A percentile compares a stretch with the other conserved stretches of the same genome.
Evolutionary conservation across 768 basidiomycete species (phyloP).

Genomic region (Kwoniella heveanensis): DNA sequence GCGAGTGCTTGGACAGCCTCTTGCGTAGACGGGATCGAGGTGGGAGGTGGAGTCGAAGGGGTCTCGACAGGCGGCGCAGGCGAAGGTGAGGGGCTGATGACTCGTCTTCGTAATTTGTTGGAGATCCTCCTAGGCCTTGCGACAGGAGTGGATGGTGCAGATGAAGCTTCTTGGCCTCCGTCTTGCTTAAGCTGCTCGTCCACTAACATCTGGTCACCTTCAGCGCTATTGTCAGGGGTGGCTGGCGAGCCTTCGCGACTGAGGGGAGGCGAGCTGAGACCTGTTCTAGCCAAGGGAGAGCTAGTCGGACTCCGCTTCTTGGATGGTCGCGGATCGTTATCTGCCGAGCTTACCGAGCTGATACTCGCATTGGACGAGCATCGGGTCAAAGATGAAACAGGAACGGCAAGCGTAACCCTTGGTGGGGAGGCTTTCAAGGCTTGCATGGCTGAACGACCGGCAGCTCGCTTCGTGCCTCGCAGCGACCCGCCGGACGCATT

Average conservation of each 20-base stretch:
- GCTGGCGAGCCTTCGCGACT: constrained; percentile 31
- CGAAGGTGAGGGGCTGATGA: constrained; percentile 15
- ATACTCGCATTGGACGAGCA: constrained; percentile 28
- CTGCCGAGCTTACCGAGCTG: constrained; percentile 18
- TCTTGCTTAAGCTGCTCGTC: constrained; percentile 1
- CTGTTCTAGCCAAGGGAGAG: constrained; percentile 14
- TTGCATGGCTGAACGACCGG: constrained; percentile 16
- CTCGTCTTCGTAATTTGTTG: constrained; percentile 12
- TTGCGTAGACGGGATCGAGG: constrained; percentile 5
- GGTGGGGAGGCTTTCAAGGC: constrained; percentile 17
- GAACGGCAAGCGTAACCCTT: constrained; percentile 11
- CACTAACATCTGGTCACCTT: not conserved
- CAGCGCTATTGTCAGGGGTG: not conserved
- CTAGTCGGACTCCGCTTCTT: constrained; percentile 26
- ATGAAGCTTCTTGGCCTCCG: not conserved
- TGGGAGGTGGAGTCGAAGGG: constrained; percentile 1
- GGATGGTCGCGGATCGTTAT: constrained; percentile 32
- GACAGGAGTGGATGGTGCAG: constrained; percentile 8
- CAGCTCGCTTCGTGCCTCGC: constrained; percentile 42
- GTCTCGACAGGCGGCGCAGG: constrained; percentile 7
- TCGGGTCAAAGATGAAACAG: constrained; percentile 13
- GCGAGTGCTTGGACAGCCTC: not conserved
- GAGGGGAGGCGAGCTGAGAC: constrained; percentile 42
- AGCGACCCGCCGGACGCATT: constrained; percentile 7
- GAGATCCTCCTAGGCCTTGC: constrained; percentile 1